phyloP scores from a whole-genome alignment of 768 basidiomycete species.

The Xanthoconium stramineum region DNA sequence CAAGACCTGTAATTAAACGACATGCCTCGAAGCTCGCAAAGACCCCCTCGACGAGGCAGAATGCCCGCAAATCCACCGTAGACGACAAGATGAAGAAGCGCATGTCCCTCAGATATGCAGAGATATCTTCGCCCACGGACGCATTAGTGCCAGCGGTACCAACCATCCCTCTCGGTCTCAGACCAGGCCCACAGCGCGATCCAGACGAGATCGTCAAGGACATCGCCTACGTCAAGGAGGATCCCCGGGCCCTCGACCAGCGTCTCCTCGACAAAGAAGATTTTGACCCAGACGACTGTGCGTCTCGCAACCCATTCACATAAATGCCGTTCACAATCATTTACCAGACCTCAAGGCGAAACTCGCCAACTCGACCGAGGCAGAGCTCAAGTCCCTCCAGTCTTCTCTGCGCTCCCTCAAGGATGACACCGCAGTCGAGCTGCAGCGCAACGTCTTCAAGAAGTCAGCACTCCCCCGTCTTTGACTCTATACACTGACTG shows the following conservation, averaged over 20 bases:
- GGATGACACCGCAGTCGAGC: conserved; percentile 69
- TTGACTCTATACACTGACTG: conserved; percentile 5
- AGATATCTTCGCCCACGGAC: conserved; percentile 71
- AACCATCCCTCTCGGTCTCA: conserved; percentile 45
- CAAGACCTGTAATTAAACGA: conserved; percentile 36
- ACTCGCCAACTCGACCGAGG: conserved; percentile 85
- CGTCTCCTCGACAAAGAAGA: conserved; percentile 67
- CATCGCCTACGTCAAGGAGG: conserved; percentile 42
- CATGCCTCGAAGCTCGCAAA: conserved; percentile 32
- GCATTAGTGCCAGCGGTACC: conserved; percentile 55
- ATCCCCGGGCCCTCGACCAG: conserved; percentile 57
- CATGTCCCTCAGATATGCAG: conserved; percentile 92
- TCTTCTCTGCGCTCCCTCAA: conserved; percentile 70
- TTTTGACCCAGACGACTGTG: conserved; percentile 89
- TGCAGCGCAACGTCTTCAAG: conserved; percentile 93
- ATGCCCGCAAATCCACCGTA: conserved; percentile 46
- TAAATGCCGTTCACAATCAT: background rate
- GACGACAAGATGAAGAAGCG: conserved; percentile 96
- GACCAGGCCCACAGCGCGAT: conserved; percentile 35
- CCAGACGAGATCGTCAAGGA: conserved; percentile 50
- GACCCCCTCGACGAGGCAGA: conserved; percentile 31
- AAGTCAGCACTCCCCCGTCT: conserved; percentile 49
- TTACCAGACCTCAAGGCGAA: conserved; percentile 72
- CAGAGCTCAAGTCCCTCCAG: conserved; percentile 71
- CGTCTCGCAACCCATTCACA: conserved; percentile 29